Evolutionary conservation across 768 basidiomycete genomes (phyloP).

Genomic region (Holtermanniella nyarrowii): DNA sequence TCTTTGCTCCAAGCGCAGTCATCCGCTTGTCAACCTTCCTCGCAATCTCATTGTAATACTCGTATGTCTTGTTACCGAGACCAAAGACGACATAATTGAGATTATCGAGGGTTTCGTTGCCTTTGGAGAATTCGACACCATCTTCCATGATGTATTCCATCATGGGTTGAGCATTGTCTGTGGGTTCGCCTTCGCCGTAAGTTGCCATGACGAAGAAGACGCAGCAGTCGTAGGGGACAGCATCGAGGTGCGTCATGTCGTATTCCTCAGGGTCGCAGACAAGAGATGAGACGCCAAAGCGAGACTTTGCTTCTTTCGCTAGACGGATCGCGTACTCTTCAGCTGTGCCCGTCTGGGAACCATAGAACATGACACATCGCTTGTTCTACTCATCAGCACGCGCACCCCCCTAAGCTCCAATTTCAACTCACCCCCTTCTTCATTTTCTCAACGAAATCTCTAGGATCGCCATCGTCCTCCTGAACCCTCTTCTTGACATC

Average conservation of each 20-base stretch:
- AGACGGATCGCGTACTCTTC: constrained; percentile 94
- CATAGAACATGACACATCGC: constrained; percentile 92
- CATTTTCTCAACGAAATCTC: constrained; percentile 92
- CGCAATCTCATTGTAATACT: constrained; percentile 89
- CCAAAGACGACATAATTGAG: constrained; percentile 93
- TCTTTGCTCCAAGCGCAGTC: constrained; percentile 64
- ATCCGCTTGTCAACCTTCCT: constrained; percentile 65
- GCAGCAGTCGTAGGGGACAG: constrained; percentile 72
- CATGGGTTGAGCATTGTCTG: constrained; percentile 90
- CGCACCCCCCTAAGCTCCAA: background rate
- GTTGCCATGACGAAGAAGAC: constrained; percentile 96
- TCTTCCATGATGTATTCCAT: constrained; percentile 85
- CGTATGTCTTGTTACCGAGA: constrained; percentile 64
- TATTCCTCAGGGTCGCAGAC: constrained; percentile 99
- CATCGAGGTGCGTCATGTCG: constrained; percentile 92
- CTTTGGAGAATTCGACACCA: constrained; percentile 71
- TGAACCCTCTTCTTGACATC: constrained; percentile 42
- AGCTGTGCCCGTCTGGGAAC: constrained; percentile 95
- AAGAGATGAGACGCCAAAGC: constrained; percentile 87
- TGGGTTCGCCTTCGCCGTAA: constrained; percentile 97
- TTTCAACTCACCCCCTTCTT: constrained; percentile 66
- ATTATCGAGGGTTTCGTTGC: constrained; percentile 55
- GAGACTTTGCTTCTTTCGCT: constrained; percentile 93
- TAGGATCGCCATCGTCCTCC: constrained; percentile 73
- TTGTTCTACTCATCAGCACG: constrained; percentile 59